These are phyloP conservation scores for Trichoderma guizhouense DNA, from an alignment of 2,329 filamentous ascomycete genomes.

Conservation along the genomic window DNA sequence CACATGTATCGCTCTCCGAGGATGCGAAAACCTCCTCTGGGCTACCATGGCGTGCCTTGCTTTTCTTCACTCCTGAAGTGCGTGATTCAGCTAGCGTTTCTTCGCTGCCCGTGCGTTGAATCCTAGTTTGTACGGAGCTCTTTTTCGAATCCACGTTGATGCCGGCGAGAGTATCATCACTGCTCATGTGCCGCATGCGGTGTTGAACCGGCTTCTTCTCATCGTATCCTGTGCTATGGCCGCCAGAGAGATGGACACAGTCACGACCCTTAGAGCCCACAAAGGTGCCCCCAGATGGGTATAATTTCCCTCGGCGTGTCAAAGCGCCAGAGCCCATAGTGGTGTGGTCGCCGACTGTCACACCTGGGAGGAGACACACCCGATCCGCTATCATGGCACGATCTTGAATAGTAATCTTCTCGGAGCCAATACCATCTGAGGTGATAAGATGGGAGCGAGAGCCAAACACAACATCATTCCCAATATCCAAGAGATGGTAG, in stretches of 20 bases:
- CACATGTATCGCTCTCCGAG: slow-evolving; percentile 24
- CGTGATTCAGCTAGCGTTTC: slow-evolving; percentile 19
- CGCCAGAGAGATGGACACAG: slow-evolving; percentile 41
- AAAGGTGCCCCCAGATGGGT: slow-evolving; percentile 45
- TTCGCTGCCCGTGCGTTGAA: slow-evolving; percentile 5
- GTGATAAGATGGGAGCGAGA: slow-evolving; percentile 53
- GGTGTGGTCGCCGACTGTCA: slow-evolving; percentile 45
- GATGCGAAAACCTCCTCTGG: slow-evolving; percentile 10
- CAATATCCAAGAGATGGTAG: slow-evolving; percentile 53
- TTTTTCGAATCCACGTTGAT: neutral
- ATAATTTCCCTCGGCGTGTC: slow-evolving; percentile 43
- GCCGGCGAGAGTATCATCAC: slow-evolving; percentile 25
- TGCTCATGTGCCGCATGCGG: slow-evolving; percentile 25
- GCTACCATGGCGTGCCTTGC: neutral
- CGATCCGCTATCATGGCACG: slow-evolving; percentile 57
- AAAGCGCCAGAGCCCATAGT: slow-evolving; percentile 54
- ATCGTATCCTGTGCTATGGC: slow-evolving; percentile 18
- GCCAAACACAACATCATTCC: slow-evolving; percentile 58
- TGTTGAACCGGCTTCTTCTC: neutral
- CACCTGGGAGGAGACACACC: slow-evolving; percentile 50
- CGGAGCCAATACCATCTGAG: slow-evolving; percentile 49
- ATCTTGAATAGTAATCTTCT: slow-evolving; percentile 44
- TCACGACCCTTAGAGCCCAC: slow-evolving; percentile 52
- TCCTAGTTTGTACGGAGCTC: neutral
- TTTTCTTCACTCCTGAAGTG: slow-evolving; percentile 6